Evolutionary conservation across 495 filamentous ascomycete species (phyloP), one percentile per base, ranked within the genome.

Genomic region (Xylaria grammica): DNA sequence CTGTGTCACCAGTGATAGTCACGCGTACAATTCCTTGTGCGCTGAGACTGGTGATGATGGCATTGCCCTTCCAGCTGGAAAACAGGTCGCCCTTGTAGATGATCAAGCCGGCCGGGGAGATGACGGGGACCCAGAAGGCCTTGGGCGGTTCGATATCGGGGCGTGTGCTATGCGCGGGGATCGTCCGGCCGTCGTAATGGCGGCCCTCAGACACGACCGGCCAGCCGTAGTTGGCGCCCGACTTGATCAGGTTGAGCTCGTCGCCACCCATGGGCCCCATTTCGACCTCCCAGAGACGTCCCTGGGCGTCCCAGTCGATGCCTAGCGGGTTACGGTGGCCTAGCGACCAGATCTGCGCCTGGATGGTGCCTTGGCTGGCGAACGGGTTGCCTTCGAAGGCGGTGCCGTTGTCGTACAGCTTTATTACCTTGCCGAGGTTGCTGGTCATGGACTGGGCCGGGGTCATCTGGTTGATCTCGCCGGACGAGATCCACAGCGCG

Each of bases 191-290:
- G 60, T 76, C 72, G 67, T 76, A 76, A 42, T 76, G 74, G 63
- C 67, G 61, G 45, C 74, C 74, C 65, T 72, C 66, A 52, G 67
- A 74, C 54, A 76, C 74, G 52, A 73, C 45, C 51, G 74, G 74
- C 74, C 74, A 76, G 44, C 74, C 74, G 52, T 76, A 76, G 70
- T 76, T 76, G 61, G 63, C 70, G 67, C 74, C 74, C 62, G 45
- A 60, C 54, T 73, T 22, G 58, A 76, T 74, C 57, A 76, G 72
- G 69, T 76, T 76, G 64, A 76, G 65, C 70, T 76, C 74, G 57
- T 76, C 74, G 62, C 74, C 74, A 55, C 74, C 74, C 74, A 73
- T 73, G 49, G 74, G 74, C 7, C 74, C 74, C 74, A 76, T 76
- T 61, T 76, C 74, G 59, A 76, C 66, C 67, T 76, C 74, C 74